Conservation (phyloP, 2,329 filamentous ascomycete species). For the Paraconiothyrium sp. region DNA sequence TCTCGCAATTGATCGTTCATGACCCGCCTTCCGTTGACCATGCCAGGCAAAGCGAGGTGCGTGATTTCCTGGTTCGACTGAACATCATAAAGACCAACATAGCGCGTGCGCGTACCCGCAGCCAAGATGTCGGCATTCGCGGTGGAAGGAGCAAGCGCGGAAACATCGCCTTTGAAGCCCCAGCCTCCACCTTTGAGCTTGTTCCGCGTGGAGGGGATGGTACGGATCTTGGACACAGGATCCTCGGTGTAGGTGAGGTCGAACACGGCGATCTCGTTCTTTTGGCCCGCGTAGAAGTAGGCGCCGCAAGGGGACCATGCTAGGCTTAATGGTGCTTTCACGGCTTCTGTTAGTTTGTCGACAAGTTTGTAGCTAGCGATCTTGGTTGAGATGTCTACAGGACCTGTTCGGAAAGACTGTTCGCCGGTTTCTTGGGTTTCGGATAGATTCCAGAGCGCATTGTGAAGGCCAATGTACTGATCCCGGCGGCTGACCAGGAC, state of each 20-base stretch:
- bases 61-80: constrained; percentile 61
- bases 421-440: constrained; percentile 14
- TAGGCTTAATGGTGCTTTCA: constrained; percentile 64
- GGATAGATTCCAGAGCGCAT: constrained; percentile 58
- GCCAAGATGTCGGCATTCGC: constrained; percentile 60
- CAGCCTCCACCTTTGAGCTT: constrained; percentile 54
- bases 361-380: constrained; percentile 65
- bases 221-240: constrained; percentile 54
- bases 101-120: constrained; percentile 66
- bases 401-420: constrained; percentile 6
- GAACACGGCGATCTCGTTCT: constrained; percentile 64
- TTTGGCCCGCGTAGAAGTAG: constrained; percentile 66
- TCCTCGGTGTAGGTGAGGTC: constrained; percentile 61
- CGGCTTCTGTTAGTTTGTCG: constrained; percentile 64
- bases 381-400: constrained; percentile 34
- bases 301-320: constrained; percentile 60
- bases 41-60: constrained; percentile 57
- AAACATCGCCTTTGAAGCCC: constrained; percentile 66
- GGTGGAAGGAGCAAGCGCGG: constrained; percentile 56
- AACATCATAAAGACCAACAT: constrained; percentile 65
- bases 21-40: constrained; percentile 19
- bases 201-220: constrained; percentile 59
- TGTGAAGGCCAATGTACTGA: constrained; percentile 66
- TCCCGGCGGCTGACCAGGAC: constrained; percentile 63
- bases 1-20: constrained; percentile 15